These are phyloP conservation scores for Teratosphaeriaceae sp. DNA, from an alignment of 2,329 filamentous ascomycete genomes.

Conservation along the genomic window DNA sequence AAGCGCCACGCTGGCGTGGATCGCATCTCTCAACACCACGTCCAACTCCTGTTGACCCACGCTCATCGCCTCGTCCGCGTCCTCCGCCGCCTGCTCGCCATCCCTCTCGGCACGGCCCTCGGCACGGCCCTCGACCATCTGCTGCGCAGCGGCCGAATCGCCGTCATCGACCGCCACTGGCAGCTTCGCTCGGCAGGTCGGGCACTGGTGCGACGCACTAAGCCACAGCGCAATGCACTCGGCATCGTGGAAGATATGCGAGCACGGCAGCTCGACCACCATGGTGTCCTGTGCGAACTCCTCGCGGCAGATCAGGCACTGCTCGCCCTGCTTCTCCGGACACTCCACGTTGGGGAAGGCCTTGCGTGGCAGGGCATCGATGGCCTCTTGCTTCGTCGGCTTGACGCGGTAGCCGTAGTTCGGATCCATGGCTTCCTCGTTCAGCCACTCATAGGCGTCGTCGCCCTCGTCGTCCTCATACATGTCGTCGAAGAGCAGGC, in stretches of 20 bases:
- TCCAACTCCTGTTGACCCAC: too few species aligned
- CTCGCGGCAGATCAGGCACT: conserved; percentile 15
- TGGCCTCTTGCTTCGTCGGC: conserved; percentile 14
- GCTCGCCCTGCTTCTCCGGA: conserved; percentile 5
- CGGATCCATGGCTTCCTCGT: conserved; percentile 20
- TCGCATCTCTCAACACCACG: too few species aligned
- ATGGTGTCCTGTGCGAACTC: conserved; percentile 9
- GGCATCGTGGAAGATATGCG: conserved; percentile 13
- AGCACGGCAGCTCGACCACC: conserved; percentile 16
- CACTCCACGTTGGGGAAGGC: conserved; percentile 8
- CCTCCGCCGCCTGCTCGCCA: too few species aligned
- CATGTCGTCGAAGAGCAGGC: conserved; percentile 18
- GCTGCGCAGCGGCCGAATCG: too few species aligned
- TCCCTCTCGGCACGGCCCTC: too few species aligned
- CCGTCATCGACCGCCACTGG: neutral
- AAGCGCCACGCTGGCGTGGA: too few species aligned
- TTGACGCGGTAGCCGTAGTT: conserved; percentile 9
- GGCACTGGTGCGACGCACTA: conserved; percentile 16
- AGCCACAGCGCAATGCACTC: conserved; percentile 20
- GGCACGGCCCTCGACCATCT: too few species aligned
- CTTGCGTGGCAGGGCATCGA: conserved; percentile 15
- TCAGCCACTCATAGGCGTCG: conserved; percentile 13
- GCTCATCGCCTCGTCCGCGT: too few species aligned
- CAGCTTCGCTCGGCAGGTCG: conserved; percentile 13
- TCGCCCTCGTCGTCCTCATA: conserved; percentile 9